A percentile compares a stretch with the other conserved stretches of the same genome.
phyloP scores from a whole-genome alignment of 2,329 filamentous ascomycete genomes.

The Orbilia oligospora region DNA sequence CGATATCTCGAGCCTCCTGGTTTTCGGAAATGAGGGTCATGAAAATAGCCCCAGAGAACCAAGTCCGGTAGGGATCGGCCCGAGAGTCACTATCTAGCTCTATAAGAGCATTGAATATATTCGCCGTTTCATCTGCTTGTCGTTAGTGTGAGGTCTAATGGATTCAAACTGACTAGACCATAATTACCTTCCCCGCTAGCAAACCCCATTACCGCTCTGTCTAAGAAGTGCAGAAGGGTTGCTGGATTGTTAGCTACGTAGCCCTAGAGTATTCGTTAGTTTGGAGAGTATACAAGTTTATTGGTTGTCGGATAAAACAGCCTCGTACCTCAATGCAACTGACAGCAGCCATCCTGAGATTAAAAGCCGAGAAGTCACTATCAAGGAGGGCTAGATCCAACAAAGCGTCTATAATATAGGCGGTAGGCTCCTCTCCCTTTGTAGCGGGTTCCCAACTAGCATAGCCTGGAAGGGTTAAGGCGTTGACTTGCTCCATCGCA shows the following conservation, averaged over 20 bases:
- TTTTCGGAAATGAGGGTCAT: slow-evolving; percentile 85
- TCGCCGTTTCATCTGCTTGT: slow-evolving; percentile 84
- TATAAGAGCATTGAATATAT: slow-evolving; percentile 87
- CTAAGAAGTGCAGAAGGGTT: slow-evolving; percentile 87
- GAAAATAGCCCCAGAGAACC: slow-evolving; percentile 89
- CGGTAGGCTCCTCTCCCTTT: slow-evolving; percentile 70
- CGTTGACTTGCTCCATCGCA: slow-evolving; percentile 85
- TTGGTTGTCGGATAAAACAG: not conserved
- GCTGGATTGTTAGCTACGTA: slow-evolving; percentile 87
- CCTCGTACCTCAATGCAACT: slow-evolving; percentile 84
- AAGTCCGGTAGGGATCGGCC: slow-evolving; percentile 84
- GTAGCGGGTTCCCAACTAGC: slow-evolving; percentile 67
- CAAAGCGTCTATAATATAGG: slow-evolving; percentile 94
- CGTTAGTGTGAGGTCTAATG: not conserved
- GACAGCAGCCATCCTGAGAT: slow-evolving; percentile 86
- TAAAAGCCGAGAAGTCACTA: slow-evolving; percentile 70
- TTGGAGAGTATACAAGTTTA: not conserved
- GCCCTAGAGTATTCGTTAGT: slow-evolving; percentile 17
- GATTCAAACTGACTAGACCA: not conserved
- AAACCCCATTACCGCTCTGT: slow-evolving; percentile 90
- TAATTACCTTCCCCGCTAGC: slow-evolving; percentile 62
- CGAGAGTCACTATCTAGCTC: slow-evolving; percentile 73
- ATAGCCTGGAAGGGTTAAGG: slow-evolving; percentile 65
- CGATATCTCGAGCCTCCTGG: slow-evolving; percentile 80
- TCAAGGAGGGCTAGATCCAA: slow-evolving; percentile 79